Conservation (phyloP, 345 rosid species). For the Noccaea caerulescens region DNA sequence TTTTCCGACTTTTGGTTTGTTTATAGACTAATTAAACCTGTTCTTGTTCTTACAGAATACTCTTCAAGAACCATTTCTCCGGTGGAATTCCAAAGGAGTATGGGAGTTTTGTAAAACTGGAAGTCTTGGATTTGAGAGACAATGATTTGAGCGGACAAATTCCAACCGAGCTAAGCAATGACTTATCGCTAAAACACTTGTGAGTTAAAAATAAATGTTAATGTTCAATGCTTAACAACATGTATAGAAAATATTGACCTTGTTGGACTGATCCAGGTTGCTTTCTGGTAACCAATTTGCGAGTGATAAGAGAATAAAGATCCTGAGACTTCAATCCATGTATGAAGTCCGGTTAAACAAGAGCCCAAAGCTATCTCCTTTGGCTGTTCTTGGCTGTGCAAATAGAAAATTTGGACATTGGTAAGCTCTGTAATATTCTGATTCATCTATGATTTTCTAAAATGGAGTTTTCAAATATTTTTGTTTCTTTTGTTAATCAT, state of each 20-base stretch:
- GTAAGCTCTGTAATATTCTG: constrained; percentile 49
- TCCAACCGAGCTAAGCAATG: constrained; percentile 59
- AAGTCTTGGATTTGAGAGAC: constrained; percentile 74
- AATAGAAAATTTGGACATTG: constrained; percentile 67
- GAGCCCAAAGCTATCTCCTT: constrained; percentile 42
- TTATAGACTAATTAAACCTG: constrained; percentile 32
- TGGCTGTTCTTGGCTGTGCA: constrained; percentile 40
- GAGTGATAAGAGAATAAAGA: constrained; percentile 51
- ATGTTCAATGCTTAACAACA: constrained; percentile 51
- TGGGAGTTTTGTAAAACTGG: constrained; percentile 59
- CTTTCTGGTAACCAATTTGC: constrained; percentile 66
- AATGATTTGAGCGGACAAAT: constrained; percentile 70
- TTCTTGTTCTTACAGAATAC: constrained; percentile 49
- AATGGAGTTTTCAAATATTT: not conserved
- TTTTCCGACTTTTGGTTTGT: constrained; percentile 10
- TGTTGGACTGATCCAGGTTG: constrained; percentile 56
- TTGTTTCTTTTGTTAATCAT: not conserved
- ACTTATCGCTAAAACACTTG: constrained; percentile 63
- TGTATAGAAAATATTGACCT: constrained; percentile 22
- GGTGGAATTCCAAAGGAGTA: constrained; percentile 77
- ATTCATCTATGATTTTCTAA: not conserved
- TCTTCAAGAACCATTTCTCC: constrained; percentile 58
- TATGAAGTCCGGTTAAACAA: constrained; percentile 60
- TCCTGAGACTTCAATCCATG: constrained; percentile 52
- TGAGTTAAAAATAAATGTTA: constrained; percentile 50